Evolutionary conservation across 73 alveolate genomes (phyloP).

Genomic region (Paramecium bursaria): DNA sequence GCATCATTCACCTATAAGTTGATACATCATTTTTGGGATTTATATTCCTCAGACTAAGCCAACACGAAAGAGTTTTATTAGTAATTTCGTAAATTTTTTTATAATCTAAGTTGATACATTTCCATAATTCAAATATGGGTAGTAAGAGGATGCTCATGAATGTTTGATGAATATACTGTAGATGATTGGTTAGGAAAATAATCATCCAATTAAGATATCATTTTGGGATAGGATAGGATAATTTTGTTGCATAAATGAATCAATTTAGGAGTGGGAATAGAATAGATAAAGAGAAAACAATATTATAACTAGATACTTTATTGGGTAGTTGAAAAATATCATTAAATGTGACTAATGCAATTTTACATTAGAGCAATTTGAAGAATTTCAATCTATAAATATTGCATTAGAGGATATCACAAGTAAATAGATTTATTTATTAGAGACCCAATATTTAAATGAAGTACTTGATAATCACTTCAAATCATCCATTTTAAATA

Average conservation of each 20-base stretch:
- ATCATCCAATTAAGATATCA: neutral
- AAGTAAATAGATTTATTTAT: too few species aligned
- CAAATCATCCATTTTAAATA: neutral
- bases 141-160: slow-evolving; percentile 58
- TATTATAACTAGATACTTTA: neutral
- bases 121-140: neutral
- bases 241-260: neutral
- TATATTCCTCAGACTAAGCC: neutral
- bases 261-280: neutral
- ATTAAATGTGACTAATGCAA: neutral
- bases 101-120: neutral
- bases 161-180: neutral
- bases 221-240: neutral
- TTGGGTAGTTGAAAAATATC: neutral
- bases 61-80: slow-evolving; percentile 12
- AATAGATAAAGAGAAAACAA: slow-evolving; percentile 32
- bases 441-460: neutral
- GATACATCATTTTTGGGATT: neutral
- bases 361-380: neutral
- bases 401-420: neutral
- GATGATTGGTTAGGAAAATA: slow-evolving; percentile 16
- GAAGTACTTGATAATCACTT: neutral
- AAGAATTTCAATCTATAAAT: neutral
- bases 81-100: neutral
- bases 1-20: neutral